phyloP scores from a whole-genome alignment of 202 grass and related monocot genomes.

The Zoysia matrella region DNA sequence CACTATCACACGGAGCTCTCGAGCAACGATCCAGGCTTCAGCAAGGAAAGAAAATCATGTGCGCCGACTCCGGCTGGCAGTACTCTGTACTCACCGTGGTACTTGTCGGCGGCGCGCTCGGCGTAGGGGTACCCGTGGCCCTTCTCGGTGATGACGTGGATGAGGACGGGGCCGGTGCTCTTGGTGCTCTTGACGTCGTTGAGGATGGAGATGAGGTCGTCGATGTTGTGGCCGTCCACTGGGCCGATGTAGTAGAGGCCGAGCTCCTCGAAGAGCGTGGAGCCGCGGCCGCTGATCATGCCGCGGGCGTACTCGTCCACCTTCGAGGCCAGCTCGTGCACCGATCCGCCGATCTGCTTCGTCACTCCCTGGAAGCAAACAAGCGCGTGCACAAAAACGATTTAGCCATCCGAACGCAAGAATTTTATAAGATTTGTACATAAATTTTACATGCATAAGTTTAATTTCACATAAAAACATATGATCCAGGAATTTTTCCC shows the following conservation, averaged over 20 bases:
- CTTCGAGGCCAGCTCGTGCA: slow-evolving; percentile 90
- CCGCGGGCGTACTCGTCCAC: slow-evolving; percentile 66
- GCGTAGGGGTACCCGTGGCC: too few relatives aligned
- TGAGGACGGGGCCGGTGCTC: slow-evolving; percentile 42
- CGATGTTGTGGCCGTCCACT: slow-evolving; percentile 91
- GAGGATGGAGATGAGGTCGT: slow-evolving; percentile 86
- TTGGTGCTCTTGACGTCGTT: slow-evolving; percentile 90
- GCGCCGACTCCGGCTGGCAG: too few relatives aligned
- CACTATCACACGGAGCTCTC: not conserved
- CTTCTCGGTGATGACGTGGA: too few relatives aligned
- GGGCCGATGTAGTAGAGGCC: slow-evolving; percentile 41
- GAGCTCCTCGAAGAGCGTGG: too few relatives aligned
- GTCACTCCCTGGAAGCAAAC: slow-evolving; percentile 65
- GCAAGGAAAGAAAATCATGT: too few relatives aligned
- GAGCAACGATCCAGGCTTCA: not conserved
- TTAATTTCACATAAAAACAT: too few relatives aligned
- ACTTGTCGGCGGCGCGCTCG: not conserved
- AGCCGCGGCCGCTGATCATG: too few relatives aligned
- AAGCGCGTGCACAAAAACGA: not conserved
- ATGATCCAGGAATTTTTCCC: too few relatives aligned
- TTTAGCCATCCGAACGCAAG: too few relatives aligned
- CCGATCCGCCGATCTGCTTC: slow-evolving; percentile 88
- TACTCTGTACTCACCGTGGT: slow-evolving; percentile 57
- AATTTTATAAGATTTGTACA: too few relatives aligned
- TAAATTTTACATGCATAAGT: too few relatives aligned